These are phyloP conservation scores for Salvia splendens DNA, from an alignment of 257 asterid genomes.

Conservation along the genomic window DNA sequence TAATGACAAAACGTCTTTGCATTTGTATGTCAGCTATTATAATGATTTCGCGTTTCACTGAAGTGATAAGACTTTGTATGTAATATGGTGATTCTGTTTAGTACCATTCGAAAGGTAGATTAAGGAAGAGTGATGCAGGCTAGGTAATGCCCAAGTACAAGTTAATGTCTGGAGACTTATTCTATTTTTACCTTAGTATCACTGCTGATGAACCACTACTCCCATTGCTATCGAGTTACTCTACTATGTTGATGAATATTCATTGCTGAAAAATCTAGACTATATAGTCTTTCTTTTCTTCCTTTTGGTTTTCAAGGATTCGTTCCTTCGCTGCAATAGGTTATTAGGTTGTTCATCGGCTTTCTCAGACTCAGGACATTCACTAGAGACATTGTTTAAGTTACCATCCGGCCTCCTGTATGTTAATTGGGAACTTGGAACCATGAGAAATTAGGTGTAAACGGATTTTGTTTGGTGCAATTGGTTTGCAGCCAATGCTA, in stretches of 20 bases:
- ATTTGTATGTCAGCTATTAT: background rate
- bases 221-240: background rate
- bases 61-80: background rate
- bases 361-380: background rate
- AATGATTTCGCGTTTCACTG: background rate
- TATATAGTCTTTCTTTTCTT: background rate
- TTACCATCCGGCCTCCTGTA: background rate
- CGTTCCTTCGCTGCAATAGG: constrained; percentile 2
- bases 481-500: background rate
- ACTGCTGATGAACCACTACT: background rate
- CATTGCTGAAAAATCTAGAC: background rate
- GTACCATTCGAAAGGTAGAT: background rate
- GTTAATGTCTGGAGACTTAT: background rate
- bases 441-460: background rate
- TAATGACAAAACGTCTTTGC: background rate
- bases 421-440: constrained; percentile 12
- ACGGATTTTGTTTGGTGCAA: background rate
- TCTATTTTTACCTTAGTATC: background rate
- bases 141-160: background rate
- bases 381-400: background rate
- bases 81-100: background rate
- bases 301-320: background rate
- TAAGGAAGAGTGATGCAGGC: constrained; percentile 10
- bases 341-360: background rate
- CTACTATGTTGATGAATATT: background rate